phyloP scores from a whole-genome alignment of 257 asterid species.

The Solanum sejunctum region DNA sequence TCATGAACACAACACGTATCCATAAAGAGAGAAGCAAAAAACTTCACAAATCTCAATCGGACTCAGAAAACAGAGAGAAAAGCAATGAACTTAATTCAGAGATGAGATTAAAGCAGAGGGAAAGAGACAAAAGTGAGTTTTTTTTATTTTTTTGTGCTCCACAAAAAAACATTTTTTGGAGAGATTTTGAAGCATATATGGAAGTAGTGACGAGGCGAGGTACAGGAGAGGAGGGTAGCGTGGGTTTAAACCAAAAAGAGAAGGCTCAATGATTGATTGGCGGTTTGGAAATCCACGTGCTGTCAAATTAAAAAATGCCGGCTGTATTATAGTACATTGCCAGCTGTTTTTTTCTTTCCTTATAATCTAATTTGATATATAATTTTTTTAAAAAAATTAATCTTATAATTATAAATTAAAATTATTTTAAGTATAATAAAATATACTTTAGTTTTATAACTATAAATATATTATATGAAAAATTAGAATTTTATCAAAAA shows the following conservation, averaged over 20 bases:
- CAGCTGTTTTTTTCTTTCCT: conserved; percentile 21
- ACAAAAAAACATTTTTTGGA: not conserved
- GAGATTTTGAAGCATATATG: not conserved
- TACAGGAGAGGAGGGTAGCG: not conserved
- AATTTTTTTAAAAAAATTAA: too few species aligned
- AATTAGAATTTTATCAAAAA: too few species aligned
- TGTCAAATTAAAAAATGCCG: conserved; percentile 28
- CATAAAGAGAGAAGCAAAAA: conserved; percentile 12
- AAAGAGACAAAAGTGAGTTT: not conserved
- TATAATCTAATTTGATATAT: too few species aligned
- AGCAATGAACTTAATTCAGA: not conserved
- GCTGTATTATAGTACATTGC: conserved; percentile 29
- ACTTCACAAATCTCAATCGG: not conserved
- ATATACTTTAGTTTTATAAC: too few species aligned
- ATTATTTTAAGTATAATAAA: too few species aligned
- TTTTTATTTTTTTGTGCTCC: not conserved
- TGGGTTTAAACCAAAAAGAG: not conserved
- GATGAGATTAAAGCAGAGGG: conserved; percentile 2
- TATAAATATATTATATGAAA: too few species aligned
- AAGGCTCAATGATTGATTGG: conserved; percentile 7
- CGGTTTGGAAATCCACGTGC: conserved; percentile 29
- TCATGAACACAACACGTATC: conserved; percentile 34
- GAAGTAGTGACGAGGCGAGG: not conserved
- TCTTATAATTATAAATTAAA: too few species aligned
- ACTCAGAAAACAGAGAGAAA: not conserved